A percentile compares a stretch with the other conserved stretches of the same genome.
These are phyloP conservation scores for Exserohilum rostratum DNA, from an alignment of 2,329 filamentous ascomycete species.

Conservation along the genomic window DNA sequence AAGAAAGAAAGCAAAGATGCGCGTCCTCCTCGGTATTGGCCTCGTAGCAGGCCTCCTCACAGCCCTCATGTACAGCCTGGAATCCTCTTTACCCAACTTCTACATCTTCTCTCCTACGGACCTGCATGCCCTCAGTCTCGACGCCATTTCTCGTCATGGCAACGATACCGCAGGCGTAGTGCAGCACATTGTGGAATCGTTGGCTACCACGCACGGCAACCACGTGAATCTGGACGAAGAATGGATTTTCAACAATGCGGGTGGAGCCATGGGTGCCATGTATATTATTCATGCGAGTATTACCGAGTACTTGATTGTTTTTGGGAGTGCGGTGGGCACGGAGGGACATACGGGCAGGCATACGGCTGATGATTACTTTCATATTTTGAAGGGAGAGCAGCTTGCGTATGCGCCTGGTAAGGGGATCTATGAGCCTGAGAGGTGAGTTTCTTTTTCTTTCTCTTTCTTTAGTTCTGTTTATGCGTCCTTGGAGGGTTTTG, in stretches of 20 bases:
- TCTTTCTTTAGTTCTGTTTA: not conserved
- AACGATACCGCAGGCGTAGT: slow-evolving; percentile 76
- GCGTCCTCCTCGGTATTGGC: slow-evolving; percentile 28
- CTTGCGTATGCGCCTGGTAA: slow-evolving; percentile 69
- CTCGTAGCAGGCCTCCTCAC: slow-evolving; percentile 31
- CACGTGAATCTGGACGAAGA: slow-evolving; percentile 75
- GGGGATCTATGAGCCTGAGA: slow-evolving; percentile 68
- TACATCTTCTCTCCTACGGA: slow-evolving; percentile 77
- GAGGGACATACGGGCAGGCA: slow-evolving; percentile 88
- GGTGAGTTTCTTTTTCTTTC: not conserved
- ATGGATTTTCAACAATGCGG: slow-evolving; percentile 92
- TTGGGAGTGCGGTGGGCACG: slow-evolving; percentile 73
- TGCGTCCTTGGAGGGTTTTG: not conserved
- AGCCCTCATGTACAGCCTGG: slow-evolving; percentile 36
- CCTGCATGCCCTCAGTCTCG: slow-evolving; percentile 70
- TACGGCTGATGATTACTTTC: slow-evolving; percentile 93
- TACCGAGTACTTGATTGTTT: slow-evolving; percentile 63
- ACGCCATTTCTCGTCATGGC: slow-evolving; percentile 71
- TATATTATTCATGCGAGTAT: slow-evolving; percentile 87
- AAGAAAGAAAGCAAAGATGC: slow-evolving; percentile 10
- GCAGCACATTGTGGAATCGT: slow-evolving; percentile 70
- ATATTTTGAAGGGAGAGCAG: slow-evolving; percentile 82
- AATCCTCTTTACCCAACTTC: slow-evolving; percentile 52
- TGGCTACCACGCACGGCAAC: slow-evolving; percentile 51
- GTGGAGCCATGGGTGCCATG: slow-evolving; percentile 91